Evolutionary conservation across 441 rosid genomes (phyloP), one percentile per base, ranked within the genome.

Genomic region (Melastoma candidum): DNA sequence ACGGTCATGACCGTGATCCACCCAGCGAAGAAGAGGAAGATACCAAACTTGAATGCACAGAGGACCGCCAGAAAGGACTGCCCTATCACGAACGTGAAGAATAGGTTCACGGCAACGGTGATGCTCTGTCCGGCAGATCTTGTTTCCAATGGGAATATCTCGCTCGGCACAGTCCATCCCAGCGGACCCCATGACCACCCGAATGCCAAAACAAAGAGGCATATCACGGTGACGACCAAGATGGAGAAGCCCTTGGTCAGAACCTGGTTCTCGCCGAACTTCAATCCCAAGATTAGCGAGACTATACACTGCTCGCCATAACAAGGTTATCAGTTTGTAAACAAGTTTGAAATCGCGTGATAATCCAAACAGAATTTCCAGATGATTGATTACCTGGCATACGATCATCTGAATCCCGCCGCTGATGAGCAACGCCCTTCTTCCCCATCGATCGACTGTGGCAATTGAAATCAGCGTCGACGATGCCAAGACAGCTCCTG

Each of bases 161-260:
- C 96, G 26, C 97, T 90, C 0, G 97, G 96, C 36, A 90, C 71
- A 0, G 95, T 84, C 97, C 97, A 90, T 0, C 96, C 96, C 0
- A 90, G 75, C 2, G 89, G 92, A 9, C 96, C 97, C 97, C 97
- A 90, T 10, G 97, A 90, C 87, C 89, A 90, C 53, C 96, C 97
- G 3, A 90, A 90, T 0, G 92, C 97, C 12, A 78, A 13, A 1
- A 87, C 97, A 61, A 87, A 90, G 7, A 87, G 75, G 71, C 97
- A 90, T 3, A 87, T 63, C 68, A 84, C 76, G 1, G 63, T 54
- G 43, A 90, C 96, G 11, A 90, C 85, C 47, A 80, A 13, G 4
- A 73, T 62, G 12, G 92, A 79, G 71, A 71, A 79, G 4, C 75
- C 77, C 72, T 79, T 81, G 12, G 95, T 69, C 26, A 90, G 73